These are phyloP conservation scores for Phoma sp. DNA, from an alignment of 2,329 filamentous ascomycete genomes.

Conservation along the genomic window DNA sequence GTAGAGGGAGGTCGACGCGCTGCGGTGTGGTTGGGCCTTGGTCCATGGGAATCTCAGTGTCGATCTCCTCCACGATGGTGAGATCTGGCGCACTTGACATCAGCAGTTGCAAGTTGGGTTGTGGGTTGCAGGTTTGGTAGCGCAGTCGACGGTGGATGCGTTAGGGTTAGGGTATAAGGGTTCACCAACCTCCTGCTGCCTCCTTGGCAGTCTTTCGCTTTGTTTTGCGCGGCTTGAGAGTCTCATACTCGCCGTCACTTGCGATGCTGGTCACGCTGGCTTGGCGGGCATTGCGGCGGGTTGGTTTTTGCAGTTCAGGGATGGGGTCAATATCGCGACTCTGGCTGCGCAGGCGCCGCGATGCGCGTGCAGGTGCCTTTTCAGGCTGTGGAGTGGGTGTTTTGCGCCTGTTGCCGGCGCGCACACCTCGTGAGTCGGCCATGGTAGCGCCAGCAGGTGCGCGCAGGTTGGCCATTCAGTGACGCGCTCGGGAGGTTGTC, in stretches of 20 bases:
- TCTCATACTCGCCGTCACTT: constrained; percentile 35
- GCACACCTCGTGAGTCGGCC: constrained; percentile 44
- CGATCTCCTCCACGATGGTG: constrained; percentile 42
- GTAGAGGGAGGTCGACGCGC: constrained; percentile 9
- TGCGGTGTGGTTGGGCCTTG: constrained; percentile 36
- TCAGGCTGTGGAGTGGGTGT: constrained; percentile 42
- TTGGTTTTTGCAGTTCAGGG: constrained; percentile 26
- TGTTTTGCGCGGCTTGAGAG: constrained; percentile 25
- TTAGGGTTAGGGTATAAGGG: constrained; percentile 5
- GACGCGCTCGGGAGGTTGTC: neutral
- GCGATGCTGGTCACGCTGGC: constrained; percentile 37
- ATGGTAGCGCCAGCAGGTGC: constrained; percentile 25
- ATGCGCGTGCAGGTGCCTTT: constrained; percentile 29
- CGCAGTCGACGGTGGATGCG: neutral
- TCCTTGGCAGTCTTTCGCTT: constrained; percentile 34
- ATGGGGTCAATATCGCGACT: constrained; percentile 48
- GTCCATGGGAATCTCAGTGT: constrained; percentile 31
- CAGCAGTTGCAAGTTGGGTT: constrained; percentile 17
- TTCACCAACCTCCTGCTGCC: constrained; percentile 38
- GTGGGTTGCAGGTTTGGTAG: neutral
- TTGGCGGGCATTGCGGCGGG: constrained; percentile 39
- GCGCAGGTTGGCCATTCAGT: neutral
- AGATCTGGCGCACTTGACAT: constrained; percentile 36
- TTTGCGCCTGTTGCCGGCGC: constrained; percentile 44
- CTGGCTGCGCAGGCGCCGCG: constrained; percentile 49